Base-by-base conservation (phyloP, 2,329 filamentous ascomycete species). In the Piedraia hortae region DNA sequence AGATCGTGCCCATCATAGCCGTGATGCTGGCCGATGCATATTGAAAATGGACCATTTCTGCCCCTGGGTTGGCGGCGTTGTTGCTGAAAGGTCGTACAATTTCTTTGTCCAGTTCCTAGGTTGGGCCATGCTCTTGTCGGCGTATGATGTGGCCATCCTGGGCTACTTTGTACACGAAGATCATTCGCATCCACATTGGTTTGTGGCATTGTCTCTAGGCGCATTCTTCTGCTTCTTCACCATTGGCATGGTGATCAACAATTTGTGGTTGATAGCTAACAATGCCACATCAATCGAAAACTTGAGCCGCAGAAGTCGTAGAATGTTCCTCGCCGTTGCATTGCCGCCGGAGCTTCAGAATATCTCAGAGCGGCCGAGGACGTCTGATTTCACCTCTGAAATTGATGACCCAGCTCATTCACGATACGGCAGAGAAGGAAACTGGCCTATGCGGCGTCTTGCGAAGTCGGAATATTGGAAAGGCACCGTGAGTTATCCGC, bases 11-110 rank as follows among this genome's bases (percentile, higher is more conserved):
- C 78, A 90, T 41, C 82, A 93, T 44, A 88, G 72, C 37, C 67
- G 67, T 23, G 74, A 89, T 39, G 51, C 85, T 7, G 63, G 63
- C 21, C 59, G 77, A 19, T 93, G 82, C 38, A 71, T 89, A 11
- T 51, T 59, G 18, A 85, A 85, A 37, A 85, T 91, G 71, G 82
- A 93, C 31, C 82, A 93, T 39, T 85, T 80, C 36, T 97, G 85
- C 38, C 85, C 82, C 0, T 93, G 66, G 21, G 80, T 89, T n/a
- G 82, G 82, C 3, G 85, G 82, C 11, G 73, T 90, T 31, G 67
- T 97, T 6, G 71, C 66, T 0, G 80, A 91, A 42, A 23, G 31
- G 1, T 53, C 69, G 2, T 80, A 82, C 50, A 91, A 91, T 36
- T 91, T 75, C 45, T 93, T 97, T 38, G 51, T 78, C 6, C 85